These are phyloP conservation scores for Bipolaris sorokiniana DNA, from an alignment of 2,329 filamentous ascomycete genomes.

Conservation along the genomic window DNA sequence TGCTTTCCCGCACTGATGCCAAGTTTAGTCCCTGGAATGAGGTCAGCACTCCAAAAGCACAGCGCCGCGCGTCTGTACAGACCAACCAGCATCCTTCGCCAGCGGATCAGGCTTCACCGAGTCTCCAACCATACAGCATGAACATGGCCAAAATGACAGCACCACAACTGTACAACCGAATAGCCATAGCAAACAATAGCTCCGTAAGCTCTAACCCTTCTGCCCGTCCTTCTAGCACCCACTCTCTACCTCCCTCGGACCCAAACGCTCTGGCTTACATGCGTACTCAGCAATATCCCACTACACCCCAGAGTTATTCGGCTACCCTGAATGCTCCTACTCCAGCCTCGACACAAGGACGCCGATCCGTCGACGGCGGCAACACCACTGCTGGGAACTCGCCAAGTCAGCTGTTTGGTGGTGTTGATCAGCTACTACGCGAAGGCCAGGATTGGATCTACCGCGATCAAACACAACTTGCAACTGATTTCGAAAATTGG, in stretches of 20 bases:
- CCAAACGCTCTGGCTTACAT: slow-evolving; percentile 39
- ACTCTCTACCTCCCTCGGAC: slow-evolving; percentile 42
- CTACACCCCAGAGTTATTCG: slow-evolving; percentile 20
- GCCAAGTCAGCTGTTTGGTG: slow-evolving; percentile 63
- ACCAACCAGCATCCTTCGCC: slow-evolving; percentile 28
- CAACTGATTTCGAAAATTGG: slow-evolving; percentile 69
- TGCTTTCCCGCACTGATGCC: slow-evolving; percentile 78
- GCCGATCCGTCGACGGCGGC: slow-evolving; percentile 37
- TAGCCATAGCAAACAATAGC: slow-evolving; percentile 22
- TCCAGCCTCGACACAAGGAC: slow-evolving; percentile 31
- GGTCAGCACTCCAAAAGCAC: slow-evolving; percentile 35
- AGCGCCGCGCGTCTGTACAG: slow-evolving; percentile 25
- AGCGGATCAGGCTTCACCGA: slow-evolving; percentile 31
- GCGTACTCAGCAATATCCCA: slow-evolving; percentile 37
- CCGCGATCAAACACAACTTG: slow-evolving; percentile 66
- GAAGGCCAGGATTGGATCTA: slow-evolving; percentile 69
- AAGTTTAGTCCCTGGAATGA: slow-evolving; percentile 72
- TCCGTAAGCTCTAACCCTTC: slow-evolving; percentile 32
- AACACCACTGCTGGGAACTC: slow-evolving; percentile 44
- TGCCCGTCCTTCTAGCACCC: slow-evolving; percentile 36
- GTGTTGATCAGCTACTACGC: slow-evolving; percentile 65
- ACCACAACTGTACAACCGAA: slow-evolving; percentile 33
- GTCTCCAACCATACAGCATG: slow-evolving; percentile 41
- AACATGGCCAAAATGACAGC: slow-evolving; percentile 33
- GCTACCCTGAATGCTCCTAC: slow-evolving; percentile 28